These are phyloP conservation scores for Ceratopteris richardii DNA, from an alignment of 75 land plant genomes.

Conservation along the genomic window DNA sequence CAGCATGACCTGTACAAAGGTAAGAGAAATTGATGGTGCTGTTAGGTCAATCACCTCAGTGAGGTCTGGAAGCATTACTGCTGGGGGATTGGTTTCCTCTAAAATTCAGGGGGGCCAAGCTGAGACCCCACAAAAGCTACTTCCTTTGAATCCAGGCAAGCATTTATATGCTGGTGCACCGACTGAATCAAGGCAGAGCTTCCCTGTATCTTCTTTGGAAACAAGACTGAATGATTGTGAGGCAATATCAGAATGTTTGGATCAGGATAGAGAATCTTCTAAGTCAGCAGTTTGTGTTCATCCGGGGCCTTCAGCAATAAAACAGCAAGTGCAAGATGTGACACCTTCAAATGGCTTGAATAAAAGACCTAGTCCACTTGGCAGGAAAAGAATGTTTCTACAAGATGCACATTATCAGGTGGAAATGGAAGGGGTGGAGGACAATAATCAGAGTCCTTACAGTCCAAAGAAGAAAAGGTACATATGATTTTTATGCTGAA, in stretches of 20 bases:
- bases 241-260: not conserved
- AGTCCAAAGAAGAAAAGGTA: constrained; percentile 28
- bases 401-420: constrained; percentile 8
- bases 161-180: not conserved
- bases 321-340: too few species aligned
- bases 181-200: not conserved
- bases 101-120: not conserved
- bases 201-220: too few species aligned
- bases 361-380: constrained; percentile 11
- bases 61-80: too few species aligned
- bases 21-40: too few species aligned
- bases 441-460: constrained; percentile 11
- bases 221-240: constrained; percentile 5
- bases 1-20: constrained; percentile 6
- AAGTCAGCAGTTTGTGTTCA: not conserved
- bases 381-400: constrained; percentile 10
- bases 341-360: not conserved
- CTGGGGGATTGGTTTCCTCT: too few species aligned
- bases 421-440: constrained; percentile 9
- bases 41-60: too few species aligned
- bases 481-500: too few species aligned
- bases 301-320: not conserved
- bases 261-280: not conserved
- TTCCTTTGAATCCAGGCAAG: not conserved
- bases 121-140: not conserved